phyloP scores from a whole-genome alignment of 2,329 filamentous ascomycete species.

The Hymenoscyphus albidus region DNA sequence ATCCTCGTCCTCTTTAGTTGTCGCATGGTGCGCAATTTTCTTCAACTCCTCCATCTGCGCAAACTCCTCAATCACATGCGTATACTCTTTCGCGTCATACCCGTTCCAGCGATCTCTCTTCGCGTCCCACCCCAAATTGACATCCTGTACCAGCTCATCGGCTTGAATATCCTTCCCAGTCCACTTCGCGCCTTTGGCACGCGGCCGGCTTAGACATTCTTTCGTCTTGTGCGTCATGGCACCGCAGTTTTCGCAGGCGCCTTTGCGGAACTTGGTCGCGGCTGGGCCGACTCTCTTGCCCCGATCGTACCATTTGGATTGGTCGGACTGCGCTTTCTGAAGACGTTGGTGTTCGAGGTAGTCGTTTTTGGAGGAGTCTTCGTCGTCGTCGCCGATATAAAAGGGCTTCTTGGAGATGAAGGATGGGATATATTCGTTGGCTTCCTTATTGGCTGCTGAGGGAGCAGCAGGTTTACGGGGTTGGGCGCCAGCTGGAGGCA shows the following conservation, averaged over 20 bases:
- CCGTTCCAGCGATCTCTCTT: slow-evolving; percentile 98
- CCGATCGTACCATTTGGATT: slow-evolving; percentile 89
- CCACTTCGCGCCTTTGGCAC: slow-evolving; percentile 86
- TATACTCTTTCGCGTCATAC: slow-evolving; percentile 87
- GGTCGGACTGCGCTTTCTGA: slow-evolving; percentile 59
- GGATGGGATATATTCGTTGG: slow-evolving; percentile 96
- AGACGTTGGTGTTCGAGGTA: slow-evolving; percentile 95
- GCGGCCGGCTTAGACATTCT: slow-evolving; percentile 84
- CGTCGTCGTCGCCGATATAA: slow-evolving; percentile 78
- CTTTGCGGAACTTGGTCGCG: slow-evolving; percentile 95
- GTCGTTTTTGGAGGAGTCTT: slow-evolving; percentile 56
- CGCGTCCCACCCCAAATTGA: slow-evolving; percentile 90
- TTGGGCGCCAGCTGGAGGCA: slow-evolving; percentile 39
- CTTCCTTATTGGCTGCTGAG: slow-evolving; percentile 65
- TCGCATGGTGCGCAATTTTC: slow-evolving; percentile 46
- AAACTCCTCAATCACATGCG: slow-evolving; percentile 82
- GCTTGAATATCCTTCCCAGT: slow-evolving; percentile 91
- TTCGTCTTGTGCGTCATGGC: slow-evolving; percentile 95
- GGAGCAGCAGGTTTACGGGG: slow-evolving; percentile 34
- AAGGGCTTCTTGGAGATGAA: slow-evolving; percentile 99
- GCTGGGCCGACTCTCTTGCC: slow-evolving; percentile 80
- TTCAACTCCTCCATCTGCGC: slow-evolving; percentile 77
- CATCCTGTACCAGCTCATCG: slow-evolving; percentile 81
- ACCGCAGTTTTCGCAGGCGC: slow-evolving; percentile 97
- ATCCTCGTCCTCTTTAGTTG: slow-evolving; percentile 47